Base-by-base conservation (phyloP, 441 rosid species). In the Rhodomyrtus psidioides region DNA sequence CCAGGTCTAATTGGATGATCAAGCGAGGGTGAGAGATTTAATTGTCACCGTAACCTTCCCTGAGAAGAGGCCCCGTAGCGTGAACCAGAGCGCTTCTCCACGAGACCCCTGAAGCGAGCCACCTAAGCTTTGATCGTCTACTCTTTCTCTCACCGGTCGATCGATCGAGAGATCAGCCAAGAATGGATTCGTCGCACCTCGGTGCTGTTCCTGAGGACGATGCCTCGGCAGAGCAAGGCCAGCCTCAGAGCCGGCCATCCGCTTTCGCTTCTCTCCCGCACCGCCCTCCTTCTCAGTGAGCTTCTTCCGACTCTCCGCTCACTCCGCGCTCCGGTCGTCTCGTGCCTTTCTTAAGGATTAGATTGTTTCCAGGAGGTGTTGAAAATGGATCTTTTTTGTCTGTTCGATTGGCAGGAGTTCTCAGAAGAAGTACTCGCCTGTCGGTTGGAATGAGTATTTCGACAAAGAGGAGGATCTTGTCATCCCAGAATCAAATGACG, bases 401-500 rank as follows among this genome's bases (percentile, higher is more conserved):
- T 8, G 34, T 34, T 23, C 9, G 87, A 85, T 5, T 83, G 87
- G 76, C 86, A 97, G 99, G 92, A 89, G 86, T 82, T 93, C 94
- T 26, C 89, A 85, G 34, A 89, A 92, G 19, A 94, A 94, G 84
- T 93, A 93, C 90, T 86, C 95, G 82, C 95, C 99, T 55, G 74
- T 93, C 54, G 97, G 95, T 54, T 95, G 98, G 99, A 81, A 51
- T 26, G 88, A 83, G 46, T 95, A 91, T 87, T 97, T 95, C 86
- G 98, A 96, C 57, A 88, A 88, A 86, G 98, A 96, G 93, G 93
- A 92, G 85, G 98, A 97, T 91, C 81, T 97, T 87, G 87, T 88
- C 86, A 91, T 96, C 83, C 88, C 96, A 8, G 93, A 92, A 46
- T 90, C 98, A 5, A 88, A 93, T 28, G 97, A 95, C 91, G 99